Percentiles rank a stretch among this genome's conserved stretches.
Evolutionary conservation across 148 eudicot species (phyloP).

Genomic region (Camellia sinensis): DNA sequence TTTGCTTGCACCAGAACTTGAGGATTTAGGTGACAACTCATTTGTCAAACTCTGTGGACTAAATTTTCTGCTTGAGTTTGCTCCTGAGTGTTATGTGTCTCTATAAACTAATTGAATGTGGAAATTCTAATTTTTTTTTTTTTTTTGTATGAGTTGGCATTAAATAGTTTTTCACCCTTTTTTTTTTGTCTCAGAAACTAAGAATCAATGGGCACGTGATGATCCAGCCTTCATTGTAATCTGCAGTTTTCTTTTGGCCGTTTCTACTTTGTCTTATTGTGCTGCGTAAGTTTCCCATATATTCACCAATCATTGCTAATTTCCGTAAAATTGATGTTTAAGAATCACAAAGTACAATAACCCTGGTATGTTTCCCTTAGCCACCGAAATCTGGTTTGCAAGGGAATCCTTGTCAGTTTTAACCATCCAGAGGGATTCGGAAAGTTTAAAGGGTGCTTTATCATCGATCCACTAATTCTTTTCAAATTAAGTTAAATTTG

Average conservation of each 20-base stretch:
- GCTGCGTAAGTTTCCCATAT: conserved; percentile 71
- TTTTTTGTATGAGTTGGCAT: neutral
- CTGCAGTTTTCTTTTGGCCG: conserved; percentile 79
- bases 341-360: neutral
- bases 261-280: conserved; percentile 85
- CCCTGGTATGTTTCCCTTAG: neutral
- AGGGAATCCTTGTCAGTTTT: neutral
- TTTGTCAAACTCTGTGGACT: neutral
- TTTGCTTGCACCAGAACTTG: neutral
- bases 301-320: neutral
- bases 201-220: conserved; percentile 99
- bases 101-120: neutral
- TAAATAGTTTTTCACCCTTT: neutral
- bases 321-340: neutral
- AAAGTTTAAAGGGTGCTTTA: neutral
- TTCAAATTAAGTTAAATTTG: neutral
- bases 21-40: neutral
- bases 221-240: conserved; percentile 99
- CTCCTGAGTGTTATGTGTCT: neutral
- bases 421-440: neutral
- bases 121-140: neutral
- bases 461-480: neutral
- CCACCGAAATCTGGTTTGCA: neutral
- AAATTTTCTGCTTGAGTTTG: conserved; percentile 5
- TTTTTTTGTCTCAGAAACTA: conserved; percentile 69